Base-by-base conservation (phyloP, 2,329 filamentous ascomycete genomes). In the Cryoendolithus antarcticus region DNA sequence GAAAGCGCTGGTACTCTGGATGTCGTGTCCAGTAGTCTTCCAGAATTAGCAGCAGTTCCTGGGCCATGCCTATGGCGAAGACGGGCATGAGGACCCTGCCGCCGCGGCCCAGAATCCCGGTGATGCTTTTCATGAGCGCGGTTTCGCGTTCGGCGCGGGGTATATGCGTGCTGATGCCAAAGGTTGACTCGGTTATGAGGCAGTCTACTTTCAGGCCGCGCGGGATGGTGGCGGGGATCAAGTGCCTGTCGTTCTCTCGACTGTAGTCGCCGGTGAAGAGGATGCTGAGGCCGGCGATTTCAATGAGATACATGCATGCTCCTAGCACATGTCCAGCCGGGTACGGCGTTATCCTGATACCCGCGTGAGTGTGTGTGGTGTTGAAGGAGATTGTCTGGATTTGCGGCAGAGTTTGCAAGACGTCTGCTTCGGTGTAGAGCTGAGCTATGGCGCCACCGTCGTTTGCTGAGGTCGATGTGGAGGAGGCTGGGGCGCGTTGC, bases 301-400 rank as follows among this genome's bases (percentile, higher is more conserved):
- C 89, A 50, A 98, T 85, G 28, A 96, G 73, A 50, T 94, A 98
- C 91, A 98, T 98, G 53, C 91, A 91, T 9, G 91, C 91, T 30
- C 91, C 91, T 7, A 98, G 72, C n/a, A 98, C 91, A 66, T 98
- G 91, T 15, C 91, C 91, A 6, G 91, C 91, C 2, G 91, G 91
- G 52, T 94, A 96, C n/a, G 91, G 91, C 0, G 91, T 98, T 52
- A 98, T 93, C 39, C 86, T 81, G 50, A 98, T 94, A 30, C 86
- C 93, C 28, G 89, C 91, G 47, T 96, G 89, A 6, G 88, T 95
- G 55, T 98, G 89, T 5, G 91, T 98, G 5, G 91, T 96, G 61
- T 96, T 84, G 64, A 95, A 98, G 60, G 95, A 89, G 55, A 98
- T 95, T 9, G 91, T 89, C 62, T 98, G 89, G 54, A 98, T 98